Evolutionary conservation across 2,329 filamentous ascomycete genomes (phyloP).

Genomic region (Triangularia verruculosa): DNA sequence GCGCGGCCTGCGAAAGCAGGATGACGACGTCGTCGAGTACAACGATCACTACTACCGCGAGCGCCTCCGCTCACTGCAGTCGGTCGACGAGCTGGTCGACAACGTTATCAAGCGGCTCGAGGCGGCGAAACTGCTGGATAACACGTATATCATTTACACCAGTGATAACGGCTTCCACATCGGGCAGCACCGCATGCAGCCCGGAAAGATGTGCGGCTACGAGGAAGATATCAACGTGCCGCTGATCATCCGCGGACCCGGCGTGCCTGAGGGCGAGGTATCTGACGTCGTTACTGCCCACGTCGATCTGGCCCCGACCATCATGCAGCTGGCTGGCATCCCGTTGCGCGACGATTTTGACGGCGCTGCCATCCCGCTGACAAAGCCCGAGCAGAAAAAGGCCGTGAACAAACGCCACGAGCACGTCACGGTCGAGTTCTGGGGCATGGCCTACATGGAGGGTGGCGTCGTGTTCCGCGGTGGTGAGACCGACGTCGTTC

Average conservation of each 20-base stretch:
- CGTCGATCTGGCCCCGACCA: constrained; percentile 61
- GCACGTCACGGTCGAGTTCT: constrained; percentile 58
- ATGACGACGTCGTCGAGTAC: constrained; percentile 39
- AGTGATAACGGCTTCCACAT: constrained; percentile 60
- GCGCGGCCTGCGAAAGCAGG: constrained; percentile 37
- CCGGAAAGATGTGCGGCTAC: constrained; percentile 56
- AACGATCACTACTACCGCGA: constrained; percentile 49
- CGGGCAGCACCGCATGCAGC: constrained; percentile 55
- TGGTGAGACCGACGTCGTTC: constrained; percentile 21
- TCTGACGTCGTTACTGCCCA: constrained; percentile 55
- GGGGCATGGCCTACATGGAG: constrained; percentile 45
- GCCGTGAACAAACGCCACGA: constrained; percentile 40
- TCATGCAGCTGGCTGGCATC: constrained; percentile 46
- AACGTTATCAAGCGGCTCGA: constrained; percentile 33
- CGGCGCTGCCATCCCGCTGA: constrained; percentile 49
- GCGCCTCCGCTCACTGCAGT: constrained; percentile 42
- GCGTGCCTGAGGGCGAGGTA: constrained; percentile 42
- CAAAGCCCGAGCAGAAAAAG: constrained; percentile 24
- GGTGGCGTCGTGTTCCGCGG: constrained; percentile 31
- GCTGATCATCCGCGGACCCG: constrained; percentile 58
- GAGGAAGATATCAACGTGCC: constrained; percentile 60
- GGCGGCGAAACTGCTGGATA: constrained; percentile 48
- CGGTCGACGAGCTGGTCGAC: constrained; percentile 44
- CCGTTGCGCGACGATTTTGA: constrained; percentile 52
- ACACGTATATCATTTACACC: constrained; percentile 57